These are phyloP conservation scores for Elongisporangium undulatum DNA, from an alignment of 352 stramenopile species.

Conservation along the genomic window DNA sequence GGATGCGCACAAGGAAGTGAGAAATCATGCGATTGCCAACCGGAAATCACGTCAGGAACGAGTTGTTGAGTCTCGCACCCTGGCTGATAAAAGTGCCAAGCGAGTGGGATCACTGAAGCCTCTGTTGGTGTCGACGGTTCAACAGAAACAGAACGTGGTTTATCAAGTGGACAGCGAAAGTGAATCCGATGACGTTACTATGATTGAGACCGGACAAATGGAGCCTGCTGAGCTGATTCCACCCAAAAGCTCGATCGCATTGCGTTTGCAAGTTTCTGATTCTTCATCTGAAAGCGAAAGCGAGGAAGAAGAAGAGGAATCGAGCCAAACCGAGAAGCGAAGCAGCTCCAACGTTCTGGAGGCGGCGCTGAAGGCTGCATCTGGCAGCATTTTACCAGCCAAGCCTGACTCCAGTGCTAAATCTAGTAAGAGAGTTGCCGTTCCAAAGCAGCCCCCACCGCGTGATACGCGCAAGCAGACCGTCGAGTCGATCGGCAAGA, in stretches of 20 bases:
- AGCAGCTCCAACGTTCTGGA: constrained; percentile 40
- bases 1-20: neutral
- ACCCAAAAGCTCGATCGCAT: constrained; percentile 2
- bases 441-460: neutral
- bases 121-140: neutral
- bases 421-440: constrained; percentile 1
- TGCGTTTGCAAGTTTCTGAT: constrained; percentile 4
- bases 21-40: neutral
- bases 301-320: constrained; percentile 22
- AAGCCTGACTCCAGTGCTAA: constrained; percentile 7
- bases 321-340: constrained; percentile 1
- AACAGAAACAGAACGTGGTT: neutral
- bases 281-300: constrained; percentile 30
- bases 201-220: neutral
- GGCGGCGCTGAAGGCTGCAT: constrained; percentile 43
- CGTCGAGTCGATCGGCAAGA: constrained; percentile 1
- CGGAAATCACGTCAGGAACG: neutral
- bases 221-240: neutral
- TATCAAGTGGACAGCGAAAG: neutral
- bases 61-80: neutral
- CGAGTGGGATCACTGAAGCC: neutral
- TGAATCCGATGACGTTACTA: neutral
- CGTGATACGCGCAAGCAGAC: neutral
- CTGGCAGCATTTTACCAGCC: neutral
- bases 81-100: neutral